Evolutionary conservation across 202 grass and related monocot genomes (phyloP).

Genomic region (Eragrostis tef): DNA sequence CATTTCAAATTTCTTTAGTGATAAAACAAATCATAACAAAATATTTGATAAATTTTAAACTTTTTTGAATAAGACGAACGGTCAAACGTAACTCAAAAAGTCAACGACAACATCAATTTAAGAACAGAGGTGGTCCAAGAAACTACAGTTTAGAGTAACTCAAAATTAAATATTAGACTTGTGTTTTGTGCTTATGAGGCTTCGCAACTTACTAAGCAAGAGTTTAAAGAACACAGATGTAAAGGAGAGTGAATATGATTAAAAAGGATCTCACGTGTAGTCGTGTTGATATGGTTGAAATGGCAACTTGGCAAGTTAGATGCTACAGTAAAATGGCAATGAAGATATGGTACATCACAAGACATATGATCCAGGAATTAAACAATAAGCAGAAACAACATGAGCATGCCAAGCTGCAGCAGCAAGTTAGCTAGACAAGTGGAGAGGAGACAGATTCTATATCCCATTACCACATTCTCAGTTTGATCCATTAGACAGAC

Average conservation of each 20-base stretch:
- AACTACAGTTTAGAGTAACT: slow-evolving; percentile 26
- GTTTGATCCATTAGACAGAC: slow-evolving; percentile 5
- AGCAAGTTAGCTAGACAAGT: slow-evolving; percentile 9
- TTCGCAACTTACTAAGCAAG: neutral
- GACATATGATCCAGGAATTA: neutral
- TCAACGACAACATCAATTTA: too few species aligned
- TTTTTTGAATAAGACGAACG: too few species aligned
- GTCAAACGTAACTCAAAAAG: too few species aligned
- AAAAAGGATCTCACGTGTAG: neutral
- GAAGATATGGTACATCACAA: neutral
- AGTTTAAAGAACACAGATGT: neutral
- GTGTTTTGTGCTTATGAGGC: slow-evolving; percentile 5
- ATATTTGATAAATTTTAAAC: too few species aligned
- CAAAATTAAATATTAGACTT: neutral
- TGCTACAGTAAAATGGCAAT: slow-evolving; percentile 3
- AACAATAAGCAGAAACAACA: slow-evolving; percentile 2
- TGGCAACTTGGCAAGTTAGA: neutral
- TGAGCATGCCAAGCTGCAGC: neutral
- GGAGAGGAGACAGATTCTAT: slow-evolving; percentile 2
- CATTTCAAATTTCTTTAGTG: too few species aligned
- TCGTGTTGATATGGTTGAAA: neutral
- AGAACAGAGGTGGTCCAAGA: neutral
- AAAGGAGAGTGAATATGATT: neutral
- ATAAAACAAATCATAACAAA: too few species aligned
- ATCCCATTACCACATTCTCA: neutral